A percentile compares a stretch with the other conserved stretches of the same genome.
Evolutionary conservation across 2,329 filamentous ascomycete species (phyloP).

Genomic region (Fusarium sp.): DNA sequence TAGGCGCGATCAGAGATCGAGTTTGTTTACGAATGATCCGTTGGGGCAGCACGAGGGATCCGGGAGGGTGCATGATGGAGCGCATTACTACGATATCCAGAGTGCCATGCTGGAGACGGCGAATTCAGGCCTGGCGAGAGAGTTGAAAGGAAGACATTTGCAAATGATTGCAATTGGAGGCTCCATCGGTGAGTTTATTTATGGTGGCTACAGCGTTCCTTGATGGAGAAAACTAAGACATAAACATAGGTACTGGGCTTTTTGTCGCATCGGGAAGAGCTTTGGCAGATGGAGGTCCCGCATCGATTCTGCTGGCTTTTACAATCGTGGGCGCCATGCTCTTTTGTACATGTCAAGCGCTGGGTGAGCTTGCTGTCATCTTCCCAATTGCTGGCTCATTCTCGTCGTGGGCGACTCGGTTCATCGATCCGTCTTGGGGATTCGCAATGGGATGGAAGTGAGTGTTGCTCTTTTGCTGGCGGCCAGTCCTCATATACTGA

Average conservation of each 20-base stretch:
- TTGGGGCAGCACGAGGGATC: constrained; percentile 48
- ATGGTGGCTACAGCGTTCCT: neutral
- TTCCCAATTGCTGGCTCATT: constrained; percentile 95
- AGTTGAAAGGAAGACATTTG: constrained; percentile 83
- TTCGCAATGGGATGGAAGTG: constrained; percentile 96
- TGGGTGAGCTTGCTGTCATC: constrained; percentile 90
- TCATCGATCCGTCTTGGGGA: constrained; percentile 92
- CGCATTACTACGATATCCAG: constrained; percentile 65
- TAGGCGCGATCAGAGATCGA: constrained; percentile 65
- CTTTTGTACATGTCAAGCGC: constrained; percentile 89
- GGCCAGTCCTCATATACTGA: neutral
- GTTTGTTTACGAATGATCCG: constrained; percentile 57
- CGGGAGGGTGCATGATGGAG: constrained; percentile 47
- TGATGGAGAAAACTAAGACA: constrained; percentile 20
- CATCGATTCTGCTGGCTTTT: constrained; percentile 81
- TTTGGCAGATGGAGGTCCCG: constrained; percentile 77
- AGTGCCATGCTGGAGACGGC: constrained; percentile 77
- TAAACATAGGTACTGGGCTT: constrained; percentile 73
- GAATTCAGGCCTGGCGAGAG: constrained; percentile 77
- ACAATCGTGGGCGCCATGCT: constrained; percentile 84
- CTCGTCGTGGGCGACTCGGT: constrained; percentile 89
- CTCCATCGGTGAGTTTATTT: constrained; percentile 72
- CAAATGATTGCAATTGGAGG: constrained; percentile 99
- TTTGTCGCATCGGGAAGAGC: constrained; percentile 85
- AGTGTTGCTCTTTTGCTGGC: constrained; percentile 44